Percentiles rank a stretch among this genome's conserved stretches.
Conservation (phyloP, 1,139 yeast genomes). For the Magnusiomyces paraingens region DNA sequence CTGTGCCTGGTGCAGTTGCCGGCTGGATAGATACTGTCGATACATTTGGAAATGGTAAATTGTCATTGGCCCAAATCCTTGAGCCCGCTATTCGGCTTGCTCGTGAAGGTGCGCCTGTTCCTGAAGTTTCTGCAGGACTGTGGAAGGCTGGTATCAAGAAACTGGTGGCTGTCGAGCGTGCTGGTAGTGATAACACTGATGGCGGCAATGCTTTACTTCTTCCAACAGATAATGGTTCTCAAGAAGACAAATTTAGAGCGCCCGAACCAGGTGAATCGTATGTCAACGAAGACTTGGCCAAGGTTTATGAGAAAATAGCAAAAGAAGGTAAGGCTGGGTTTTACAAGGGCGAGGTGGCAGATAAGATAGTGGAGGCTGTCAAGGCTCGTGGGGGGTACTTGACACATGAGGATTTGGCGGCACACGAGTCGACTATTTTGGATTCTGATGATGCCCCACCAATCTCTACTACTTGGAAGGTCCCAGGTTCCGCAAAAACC, state of each 20-base stretch:
- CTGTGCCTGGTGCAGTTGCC: constrained; percentile 74
- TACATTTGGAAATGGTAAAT: constrained; percentile 68
- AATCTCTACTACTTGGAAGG: constrained; percentile 1
- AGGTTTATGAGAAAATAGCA: constrained; percentile 48
- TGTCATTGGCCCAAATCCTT: constrained; percentile 51
- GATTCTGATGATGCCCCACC: constrained; percentile 43
- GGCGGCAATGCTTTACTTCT: neutral
- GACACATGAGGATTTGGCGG: constrained; percentile 47
- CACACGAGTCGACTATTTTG: constrained; percentile 53
- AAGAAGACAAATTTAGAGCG: constrained; percentile 28
- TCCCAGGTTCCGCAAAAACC: neutral
- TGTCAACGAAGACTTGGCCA: constrained; percentile 48
- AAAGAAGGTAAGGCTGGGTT: constrained; percentile 56
- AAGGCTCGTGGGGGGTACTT: constrained; percentile 50
- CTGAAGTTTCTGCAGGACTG: constrained; percentile 49
- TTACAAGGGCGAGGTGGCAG: constrained; percentile 63
- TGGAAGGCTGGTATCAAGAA: constrained; percentile 43
- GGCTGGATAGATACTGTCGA: constrained; percentile 69
- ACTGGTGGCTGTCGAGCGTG: constrained; percentile 37
- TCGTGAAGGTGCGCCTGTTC: constrained; percentile 58
- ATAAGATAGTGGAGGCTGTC: constrained; percentile 53
- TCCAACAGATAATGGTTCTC: neutral
- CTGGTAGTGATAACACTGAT: neutral
- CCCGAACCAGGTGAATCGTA: constrained; percentile 61
- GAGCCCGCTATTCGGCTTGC: constrained; percentile 70